phyloP scores from a whole-genome alignment of 2,329 filamentous ascomycete species.

The Ophiostoma sp. region DNA sequence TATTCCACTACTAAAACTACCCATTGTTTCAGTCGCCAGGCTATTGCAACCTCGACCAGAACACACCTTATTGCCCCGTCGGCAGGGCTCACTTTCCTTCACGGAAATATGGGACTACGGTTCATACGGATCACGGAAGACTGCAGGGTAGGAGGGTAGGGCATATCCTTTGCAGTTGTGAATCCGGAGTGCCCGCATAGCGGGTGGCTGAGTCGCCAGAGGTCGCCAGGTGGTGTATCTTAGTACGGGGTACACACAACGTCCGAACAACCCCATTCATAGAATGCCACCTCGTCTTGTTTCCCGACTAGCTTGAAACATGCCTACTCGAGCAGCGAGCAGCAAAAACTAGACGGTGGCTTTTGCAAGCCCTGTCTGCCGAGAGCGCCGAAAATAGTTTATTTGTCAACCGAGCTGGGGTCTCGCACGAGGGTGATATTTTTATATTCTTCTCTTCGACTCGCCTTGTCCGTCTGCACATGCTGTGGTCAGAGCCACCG shows the following conservation, averaged over 20 bases:
- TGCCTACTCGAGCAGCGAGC: background rate
- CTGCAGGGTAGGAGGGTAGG: too few species aligned
- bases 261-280: background rate
- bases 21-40: background rate
- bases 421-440: background rate
- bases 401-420: constrained; percentile 1
- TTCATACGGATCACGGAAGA: background rate
- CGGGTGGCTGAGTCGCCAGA: constrained; percentile 6
- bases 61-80: background rate
- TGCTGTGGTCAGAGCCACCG: background rate
- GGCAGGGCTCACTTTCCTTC: background rate
- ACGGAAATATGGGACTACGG: background rate
- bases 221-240: background rate
- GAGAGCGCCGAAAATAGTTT: background rate
- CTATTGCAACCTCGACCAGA: background rate
- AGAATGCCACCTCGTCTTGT: constrained; percentile 3
- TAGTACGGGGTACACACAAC: background rate
- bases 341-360: background rate
- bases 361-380: background rate
- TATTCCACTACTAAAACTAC: background rate
- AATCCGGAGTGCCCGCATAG: background rate
- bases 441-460: background rate
- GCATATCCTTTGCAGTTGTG: background rate
- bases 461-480: background rate
- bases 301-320: background rate